phyloP scores from a whole-genome alignment of 805 yeast genomes.

The Wickerhamomyces sydowiorum region DNA sequence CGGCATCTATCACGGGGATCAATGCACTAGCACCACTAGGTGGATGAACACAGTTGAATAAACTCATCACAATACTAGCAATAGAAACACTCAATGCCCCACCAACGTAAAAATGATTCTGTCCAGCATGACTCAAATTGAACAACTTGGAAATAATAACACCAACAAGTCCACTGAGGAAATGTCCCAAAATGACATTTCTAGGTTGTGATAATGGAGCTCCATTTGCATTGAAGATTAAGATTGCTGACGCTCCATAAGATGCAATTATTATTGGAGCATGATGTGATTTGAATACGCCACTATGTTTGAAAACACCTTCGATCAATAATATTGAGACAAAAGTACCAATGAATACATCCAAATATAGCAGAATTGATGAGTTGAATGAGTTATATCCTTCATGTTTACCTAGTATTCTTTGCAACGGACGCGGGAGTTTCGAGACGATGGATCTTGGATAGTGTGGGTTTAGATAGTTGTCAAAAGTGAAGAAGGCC shows the following conservation, averaged over 20 bases:
- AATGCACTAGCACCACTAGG: constrained; percentile 71
- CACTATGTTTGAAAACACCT: constrained; percentile 35
- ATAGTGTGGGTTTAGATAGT: constrained; percentile 10
- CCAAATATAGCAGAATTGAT: constrained; percentile 34
- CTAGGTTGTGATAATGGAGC: constrained; percentile 65
- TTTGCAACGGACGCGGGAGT: constrained; percentile 29
- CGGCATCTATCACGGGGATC: constrained; percentile 44
- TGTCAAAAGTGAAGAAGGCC: constrained; percentile 8
- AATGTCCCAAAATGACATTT: constrained; percentile 50
- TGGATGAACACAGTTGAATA: constrained; percentile 57
- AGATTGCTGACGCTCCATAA: constrained; percentile 60
- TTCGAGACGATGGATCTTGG: constrained; percentile 21
- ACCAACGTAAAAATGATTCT: constrained; percentile 45
- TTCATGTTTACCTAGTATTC: constrained; percentile 35
- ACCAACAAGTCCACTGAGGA: constrained; percentile 47
- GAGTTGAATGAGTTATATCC: constrained; percentile 12
- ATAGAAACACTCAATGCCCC: constrained; percentile 55
- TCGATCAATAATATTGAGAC: constrained; percentile 40
- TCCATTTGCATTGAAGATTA: constrained; percentile 47
- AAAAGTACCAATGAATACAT: constrained; percentile 39
- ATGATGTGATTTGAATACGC: constrained; percentile 31
- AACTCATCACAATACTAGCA: constrained; percentile 46
- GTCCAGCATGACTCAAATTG: constrained; percentile 35
- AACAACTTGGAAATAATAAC: constrained; percentile 50
- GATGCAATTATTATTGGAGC: constrained; percentile 48